Evolutionary conservation across 2,329 filamentous ascomycete genomes (phyloP).

Genomic region (Pseudocercospora fijiensis): DNA sequence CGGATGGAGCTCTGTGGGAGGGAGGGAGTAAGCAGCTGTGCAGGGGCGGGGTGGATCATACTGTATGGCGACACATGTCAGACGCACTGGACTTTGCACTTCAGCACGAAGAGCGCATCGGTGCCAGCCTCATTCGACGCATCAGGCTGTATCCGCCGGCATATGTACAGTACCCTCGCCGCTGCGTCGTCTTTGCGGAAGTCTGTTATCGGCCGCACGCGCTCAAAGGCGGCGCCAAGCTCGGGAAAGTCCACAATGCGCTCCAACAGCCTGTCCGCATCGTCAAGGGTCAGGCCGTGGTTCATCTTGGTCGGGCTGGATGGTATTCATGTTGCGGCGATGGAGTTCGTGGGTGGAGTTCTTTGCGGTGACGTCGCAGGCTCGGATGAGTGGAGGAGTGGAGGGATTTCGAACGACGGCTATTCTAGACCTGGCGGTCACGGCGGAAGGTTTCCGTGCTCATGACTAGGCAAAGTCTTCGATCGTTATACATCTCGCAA

Average conservation of each 20-base stretch:
- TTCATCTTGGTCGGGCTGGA: constrained; percentile 13
- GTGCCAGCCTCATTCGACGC: not conserved
- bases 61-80: not conserved
- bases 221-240: constrained; percentile 22
- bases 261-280: constrained; percentile 25
- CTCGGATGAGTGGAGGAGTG: constrained; percentile 1
- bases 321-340: not conserved
- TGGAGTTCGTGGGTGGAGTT: not conserved
- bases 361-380: not conserved
- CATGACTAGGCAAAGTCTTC: too few species aligned
- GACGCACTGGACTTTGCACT: constrained; percentile 35
- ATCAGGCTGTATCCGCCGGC: constrained; percentile 17
- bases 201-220: constrained; percentile 33
- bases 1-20: constrained; percentile 27
- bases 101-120: constrained; percentile 29
- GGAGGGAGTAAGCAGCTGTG: not conserved
- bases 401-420: not conserved
- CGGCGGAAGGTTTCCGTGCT: not conserved
- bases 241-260: constrained; percentile 20
- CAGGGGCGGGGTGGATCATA: too few species aligned
- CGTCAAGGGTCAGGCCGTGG: constrained; percentile 24
- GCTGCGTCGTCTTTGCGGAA: constrained; percentile 36
- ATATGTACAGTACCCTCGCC: constrained; percentile 34
- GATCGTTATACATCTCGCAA: too few species aligned
- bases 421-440: not conserved